These are phyloP conservation scores for Leptodermis oblonga DNA, from an alignment of 257 asterid species.

Conservation along the genomic window DNA sequence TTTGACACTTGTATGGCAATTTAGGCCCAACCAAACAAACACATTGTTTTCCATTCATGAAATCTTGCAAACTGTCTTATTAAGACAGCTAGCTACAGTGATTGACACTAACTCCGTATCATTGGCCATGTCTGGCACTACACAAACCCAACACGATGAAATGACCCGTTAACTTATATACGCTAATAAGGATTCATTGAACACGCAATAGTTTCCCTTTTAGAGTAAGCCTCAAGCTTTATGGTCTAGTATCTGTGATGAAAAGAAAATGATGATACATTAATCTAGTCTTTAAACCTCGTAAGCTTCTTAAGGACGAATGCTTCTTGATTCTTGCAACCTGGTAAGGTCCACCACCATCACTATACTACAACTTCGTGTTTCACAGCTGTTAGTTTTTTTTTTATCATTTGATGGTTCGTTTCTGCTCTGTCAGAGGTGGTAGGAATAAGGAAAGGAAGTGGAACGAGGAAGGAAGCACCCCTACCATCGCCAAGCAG, in stretches of 20 bases:
- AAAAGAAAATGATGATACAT: background rate
- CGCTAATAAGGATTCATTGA: too few relatives aligned
- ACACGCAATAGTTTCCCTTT: background rate
- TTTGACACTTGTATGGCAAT: background rate
- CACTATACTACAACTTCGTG: background rate
- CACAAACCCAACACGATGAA: too few relatives aligned
- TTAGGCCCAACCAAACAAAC: background rate
- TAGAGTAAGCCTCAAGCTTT: too few relatives aligned
- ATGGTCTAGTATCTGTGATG: background rate
- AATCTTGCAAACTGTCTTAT: too few relatives aligned
- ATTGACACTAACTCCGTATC: too few relatives aligned
- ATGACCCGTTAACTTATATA: too few relatives aligned
- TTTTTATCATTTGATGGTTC: background rate
- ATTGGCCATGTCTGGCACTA: too few relatives aligned
- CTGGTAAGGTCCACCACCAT: conserved; percentile 1
- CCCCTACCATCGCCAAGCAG: too few relatives aligned
- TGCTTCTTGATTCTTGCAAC: too few relatives aligned
- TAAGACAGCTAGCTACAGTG: background rate
- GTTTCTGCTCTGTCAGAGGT: background rate
- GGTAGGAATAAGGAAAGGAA: background rate
- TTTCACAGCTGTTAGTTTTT: background rate
- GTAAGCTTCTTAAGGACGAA: too few relatives aligned
- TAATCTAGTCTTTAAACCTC: background rate
- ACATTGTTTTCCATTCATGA: too few relatives aligned
- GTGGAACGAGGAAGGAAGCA: background rate